phyloP scores from a whole-genome alignment of 2,329 filamentous ascomycete species.

The Claviceps citrina region DNA sequence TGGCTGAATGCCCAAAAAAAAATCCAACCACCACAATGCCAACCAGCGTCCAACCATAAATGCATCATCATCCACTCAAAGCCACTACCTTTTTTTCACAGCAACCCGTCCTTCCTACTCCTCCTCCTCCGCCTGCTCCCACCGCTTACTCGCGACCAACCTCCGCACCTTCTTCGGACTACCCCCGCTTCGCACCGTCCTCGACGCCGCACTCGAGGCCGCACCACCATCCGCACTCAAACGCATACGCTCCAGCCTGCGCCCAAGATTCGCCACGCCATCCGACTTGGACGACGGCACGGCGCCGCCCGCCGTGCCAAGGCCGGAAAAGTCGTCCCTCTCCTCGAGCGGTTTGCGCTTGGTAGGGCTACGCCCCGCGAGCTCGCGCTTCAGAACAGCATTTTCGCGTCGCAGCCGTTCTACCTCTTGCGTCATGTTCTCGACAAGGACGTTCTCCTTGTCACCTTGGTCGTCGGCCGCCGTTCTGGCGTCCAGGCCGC shows the following conservation, averaged over 20 bases:
- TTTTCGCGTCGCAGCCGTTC: slow-evolving; percentile 52
- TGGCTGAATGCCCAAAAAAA: no score
- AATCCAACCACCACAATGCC: no score
- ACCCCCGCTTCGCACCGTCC: slow-evolving; percentile 11
- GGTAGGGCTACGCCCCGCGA: slow-evolving; percentile 46
- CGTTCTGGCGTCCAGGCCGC: slow-evolving; percentile 27
- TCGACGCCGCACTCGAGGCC: slow-evolving; percentile 11
- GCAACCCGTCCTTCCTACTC: no score
- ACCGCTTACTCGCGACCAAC: slow-evolving; percentile 27
- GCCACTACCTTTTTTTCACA: no score
- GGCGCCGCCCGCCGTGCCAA: background rate
- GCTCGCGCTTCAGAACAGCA: slow-evolving; percentile 48
- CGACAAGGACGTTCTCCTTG: slow-evolving; percentile 47
- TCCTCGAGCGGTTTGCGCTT: slow-evolving; percentile 42
- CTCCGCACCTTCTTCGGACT: slow-evolving; percentile 41
- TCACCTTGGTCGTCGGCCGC: slow-evolving; percentile 36
- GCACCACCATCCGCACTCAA: slow-evolving; percentile 27
- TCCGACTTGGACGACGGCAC: slow-evolving; percentile 4
- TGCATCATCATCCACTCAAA: no score
- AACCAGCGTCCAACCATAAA: no score
- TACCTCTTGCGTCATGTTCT: slow-evolving; percentile 56
- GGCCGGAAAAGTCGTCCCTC: slow-evolving; percentile 26
- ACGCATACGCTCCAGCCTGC: slow-evolving; percentile 34
- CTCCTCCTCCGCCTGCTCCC: no score
- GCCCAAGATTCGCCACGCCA: slow-evolving; percentile 25